Evolutionary conservation across 1,284 basidiomycete genomes (phyloP).

Genomic region (Clitocybe nebularis): DNA sequence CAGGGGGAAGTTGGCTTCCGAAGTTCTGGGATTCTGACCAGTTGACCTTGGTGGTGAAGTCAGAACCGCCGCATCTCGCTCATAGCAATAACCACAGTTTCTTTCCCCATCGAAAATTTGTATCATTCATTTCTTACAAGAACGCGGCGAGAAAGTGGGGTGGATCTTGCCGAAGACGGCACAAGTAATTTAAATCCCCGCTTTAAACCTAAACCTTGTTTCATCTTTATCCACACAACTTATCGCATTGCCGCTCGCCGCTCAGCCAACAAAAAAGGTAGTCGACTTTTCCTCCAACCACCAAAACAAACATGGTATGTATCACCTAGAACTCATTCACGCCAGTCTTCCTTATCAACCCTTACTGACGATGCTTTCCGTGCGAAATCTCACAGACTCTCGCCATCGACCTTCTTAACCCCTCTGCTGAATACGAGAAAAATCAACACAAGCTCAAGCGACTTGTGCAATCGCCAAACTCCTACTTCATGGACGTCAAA

Average conservation of each 20-base stretch:
- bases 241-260: constrained; percentile 22
- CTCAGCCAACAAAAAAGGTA: constrained; percentile 27
- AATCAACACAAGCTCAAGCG: constrained; percentile 99
- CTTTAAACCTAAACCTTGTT: constrained; percentile 22
- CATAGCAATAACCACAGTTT: too few relatives aligned
- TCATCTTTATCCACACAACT: constrained; percentile 32
- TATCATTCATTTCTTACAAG: too few relatives aligned
- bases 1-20: too few relatives aligned
- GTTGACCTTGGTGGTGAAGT: too few relatives aligned
- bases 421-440: constrained; percentile 82
- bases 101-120: too few relatives aligned
- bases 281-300: constrained; percentile 14
- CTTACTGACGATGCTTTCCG: constrained; percentile 7
- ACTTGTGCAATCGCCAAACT: constrained; percentile 96
- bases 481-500: constrained; percentile 99
- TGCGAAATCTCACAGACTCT: constrained; percentile 84
- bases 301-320: constrained; percentile 37
- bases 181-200: constrained; percentile 23
- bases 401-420: constrained; percentile 98
- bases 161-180: constrained; percentile 22
- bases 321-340: not conserved
- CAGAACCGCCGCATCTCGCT: too few relatives aligned
- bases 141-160: too few relatives aligned
- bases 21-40: too few relatives aligned
- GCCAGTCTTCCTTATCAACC: not conserved